Percentiles rank a stretch among this genome's conserved stretches.
Conservation (phyloP, 1,139 yeast species). For the Yamadazyma triangularis region DNA sequence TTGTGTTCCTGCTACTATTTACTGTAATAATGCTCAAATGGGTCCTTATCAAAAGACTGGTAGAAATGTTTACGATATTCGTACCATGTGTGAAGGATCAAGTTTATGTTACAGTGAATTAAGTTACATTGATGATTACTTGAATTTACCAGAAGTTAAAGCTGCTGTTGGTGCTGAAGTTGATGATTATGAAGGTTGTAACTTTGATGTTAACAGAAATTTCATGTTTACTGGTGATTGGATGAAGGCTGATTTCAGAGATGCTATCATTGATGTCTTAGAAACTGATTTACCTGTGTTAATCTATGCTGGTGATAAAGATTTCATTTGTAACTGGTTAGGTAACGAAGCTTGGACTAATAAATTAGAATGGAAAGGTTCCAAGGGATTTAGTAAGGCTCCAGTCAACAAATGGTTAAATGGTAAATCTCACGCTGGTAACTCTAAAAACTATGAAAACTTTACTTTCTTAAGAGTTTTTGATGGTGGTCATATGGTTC, state of each 20-base stretch:
- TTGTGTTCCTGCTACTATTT: slow-evolving; percentile 90
- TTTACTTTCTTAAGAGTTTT: slow-evolving; percentile 45
- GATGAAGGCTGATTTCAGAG: slow-evolving; percentile 83
- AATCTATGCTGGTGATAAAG: slow-evolving; percentile 83
- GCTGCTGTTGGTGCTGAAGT: slow-evolving; percentile 91
- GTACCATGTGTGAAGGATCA: slow-evolving; percentile 79
- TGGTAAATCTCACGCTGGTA: slow-evolving; percentile 39
- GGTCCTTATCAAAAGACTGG: slow-evolving; percentile 91
- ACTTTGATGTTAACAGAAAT: slow-evolving; percentile 76
- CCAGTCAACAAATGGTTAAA: slow-evolving; percentile 40
- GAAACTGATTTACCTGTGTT: slow-evolving; percentile 63
- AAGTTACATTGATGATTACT: slow-evolving; percentile 29
- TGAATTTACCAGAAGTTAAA: slow-evolving; percentile 42
- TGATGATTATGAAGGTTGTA: slow-evolving; percentile 77
- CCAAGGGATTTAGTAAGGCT: slow-evolving; percentile 42
- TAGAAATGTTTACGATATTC: slow-evolving; percentile 87
- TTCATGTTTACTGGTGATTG: slow-evolving; percentile 86
- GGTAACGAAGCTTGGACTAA: slow-evolving; percentile 85
- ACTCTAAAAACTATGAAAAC: slow-evolving; percentile 41
- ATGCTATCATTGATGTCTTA: slow-evolving; percentile 48
- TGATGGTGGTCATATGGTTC: slow-evolving; percentile 51
- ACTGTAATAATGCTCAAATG: slow-evolving; percentile 84
- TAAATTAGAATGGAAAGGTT: slow-evolving; percentile 61
- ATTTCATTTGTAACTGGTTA: slow-evolving; percentile 82
- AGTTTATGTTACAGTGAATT: slow-evolving; percentile 61